phyloP scores from a whole-genome alignment of 139 green algal genomes.

The Chlamydomonas sphaeroides region DNA sequence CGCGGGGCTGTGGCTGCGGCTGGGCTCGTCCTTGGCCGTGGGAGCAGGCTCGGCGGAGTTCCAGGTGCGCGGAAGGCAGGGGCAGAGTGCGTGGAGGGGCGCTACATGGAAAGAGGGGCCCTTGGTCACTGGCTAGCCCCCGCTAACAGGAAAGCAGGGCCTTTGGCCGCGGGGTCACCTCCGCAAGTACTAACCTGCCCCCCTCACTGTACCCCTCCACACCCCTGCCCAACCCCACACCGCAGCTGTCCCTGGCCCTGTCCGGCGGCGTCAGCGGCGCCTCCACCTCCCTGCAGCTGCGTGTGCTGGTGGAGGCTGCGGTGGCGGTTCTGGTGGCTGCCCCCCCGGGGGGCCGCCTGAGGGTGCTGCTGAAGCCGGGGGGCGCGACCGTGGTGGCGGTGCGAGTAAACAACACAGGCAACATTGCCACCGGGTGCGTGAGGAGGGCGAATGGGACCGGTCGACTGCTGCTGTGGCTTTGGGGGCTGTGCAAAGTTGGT shows the following conservation, averaged over 20 bases:
- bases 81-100: too few species aligned
- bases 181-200: too few species aligned
- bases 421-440: constrained; percentile 1
- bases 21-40: background rate
- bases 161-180: too few species aligned
- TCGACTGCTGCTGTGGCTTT: too few species aligned
- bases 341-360: background rate
- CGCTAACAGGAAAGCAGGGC: too few species aligned
- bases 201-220: too few species aligned
- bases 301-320: constrained; percentile 17
- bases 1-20: background rate
- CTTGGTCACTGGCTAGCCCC: too few species aligned
- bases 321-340: background rate
- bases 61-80: background rate
- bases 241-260: background rate
- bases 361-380: constrained; percentile 4
- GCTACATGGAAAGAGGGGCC: too few species aligned
- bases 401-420: constrained; percentile 2
- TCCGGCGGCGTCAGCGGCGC: constrained; percentile 5
- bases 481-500: too few species aligned
- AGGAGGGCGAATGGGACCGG: too few species aligned
- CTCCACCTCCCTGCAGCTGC: background rate
- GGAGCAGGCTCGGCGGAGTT: background rate
- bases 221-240: too few species aligned
- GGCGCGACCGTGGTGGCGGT: background rate